A percentile compares a stretch with the other conserved stretches of the same genome.
phyloP scores from a whole-genome alignment of 495 filamentous ascomycete species.

The Xylaria intraflava region DNA sequence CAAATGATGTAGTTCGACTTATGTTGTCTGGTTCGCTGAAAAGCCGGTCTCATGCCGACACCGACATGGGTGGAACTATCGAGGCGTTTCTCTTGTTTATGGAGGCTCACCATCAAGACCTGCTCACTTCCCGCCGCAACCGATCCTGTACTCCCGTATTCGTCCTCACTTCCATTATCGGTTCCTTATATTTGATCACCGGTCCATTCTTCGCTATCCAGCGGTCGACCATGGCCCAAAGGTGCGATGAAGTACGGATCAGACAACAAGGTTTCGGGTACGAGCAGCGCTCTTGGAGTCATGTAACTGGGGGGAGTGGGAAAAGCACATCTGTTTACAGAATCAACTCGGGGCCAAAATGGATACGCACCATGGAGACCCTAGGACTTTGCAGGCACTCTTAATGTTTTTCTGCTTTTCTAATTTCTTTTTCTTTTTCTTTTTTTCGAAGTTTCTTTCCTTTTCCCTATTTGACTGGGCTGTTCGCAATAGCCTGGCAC shows the following conservation, averaged over 20 bases:
- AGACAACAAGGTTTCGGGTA: background rate
- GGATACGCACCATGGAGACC: conserved; percentile 1
- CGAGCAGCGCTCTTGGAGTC: conserved; percentile 2
- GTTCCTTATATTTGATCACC: background rate
- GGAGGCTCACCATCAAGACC: background rate
- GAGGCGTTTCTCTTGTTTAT: background rate
- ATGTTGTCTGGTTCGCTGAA: background rate
- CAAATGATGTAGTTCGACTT: conserved; percentile 74
- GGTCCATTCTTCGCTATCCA: background rate
- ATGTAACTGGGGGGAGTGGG: conserved; percentile 1
- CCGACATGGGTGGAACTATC: background rate
- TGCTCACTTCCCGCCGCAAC: background rate
- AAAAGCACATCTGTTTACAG: conserved; percentile 9
- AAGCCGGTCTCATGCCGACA: background rate
- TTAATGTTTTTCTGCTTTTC: background rate
- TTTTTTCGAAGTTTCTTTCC: background rate
- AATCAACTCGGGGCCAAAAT: background rate
- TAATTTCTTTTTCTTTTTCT: background rate
- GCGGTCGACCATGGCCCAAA: background rate
- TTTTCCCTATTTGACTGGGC: background rate
- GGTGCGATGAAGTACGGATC: background rate
- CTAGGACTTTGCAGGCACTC: background rate
- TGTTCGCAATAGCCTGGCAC: conserved; percentile 3
- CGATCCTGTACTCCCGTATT: background rate
- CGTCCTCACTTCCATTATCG: conserved; percentile 1